Base-by-base conservation (phyloP, 2,329 filamentous ascomycete genomes). In the Aspergillus neotritici region DNA sequence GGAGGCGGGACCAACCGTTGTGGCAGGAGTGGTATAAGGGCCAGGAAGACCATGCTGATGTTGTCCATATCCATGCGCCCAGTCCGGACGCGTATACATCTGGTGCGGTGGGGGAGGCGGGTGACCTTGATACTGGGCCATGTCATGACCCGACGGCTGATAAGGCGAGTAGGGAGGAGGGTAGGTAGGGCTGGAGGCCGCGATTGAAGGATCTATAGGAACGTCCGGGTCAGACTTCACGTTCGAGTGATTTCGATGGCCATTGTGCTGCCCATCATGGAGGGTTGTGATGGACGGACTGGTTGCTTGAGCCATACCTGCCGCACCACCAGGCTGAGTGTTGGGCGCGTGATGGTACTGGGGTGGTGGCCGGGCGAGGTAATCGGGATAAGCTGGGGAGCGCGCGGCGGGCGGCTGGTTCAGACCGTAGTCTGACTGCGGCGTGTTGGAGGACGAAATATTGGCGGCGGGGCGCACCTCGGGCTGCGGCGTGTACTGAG, bases 181-280 rank as follows among this genome's bases (percentile, higher is more conserved):
- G 67, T 94, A 96, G 60, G 87, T 90, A 48, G 91, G 90, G 77
- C 88, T 95, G 64, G 88, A 86, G 61, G 87, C 84, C 70, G 89
- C 86, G 68, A 96, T 95, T 69, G 89, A 94, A 64, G 90, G 89
- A 94, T 96, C 91, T 96, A 94, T 90, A 84, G 88, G 88, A 77
- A 94, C 82, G 83, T 88, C 84, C 80, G 79, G 80, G 88, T 95
- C 87, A 95, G 90, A 94, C 73, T 88, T 90, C 74, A 84, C 79
- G 58, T 61, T 67, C 61, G 65, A 60, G 69, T 79, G 76, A 74
- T 80, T 78, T 75, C 83, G 84, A 83, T 86, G 82, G 79, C 77
- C 71, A 75, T 73, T 84, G 74, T 78, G 76, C 63, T 76, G 75
- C 68, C 76, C 86, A 87, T 89, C 86, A 79, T 83, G 79, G 76